Percentiles rank a stretch among this genome's conserved stretches.
Conservation (phyloP, 257 asterid species). For the Eustoma russellianum region DNA sequence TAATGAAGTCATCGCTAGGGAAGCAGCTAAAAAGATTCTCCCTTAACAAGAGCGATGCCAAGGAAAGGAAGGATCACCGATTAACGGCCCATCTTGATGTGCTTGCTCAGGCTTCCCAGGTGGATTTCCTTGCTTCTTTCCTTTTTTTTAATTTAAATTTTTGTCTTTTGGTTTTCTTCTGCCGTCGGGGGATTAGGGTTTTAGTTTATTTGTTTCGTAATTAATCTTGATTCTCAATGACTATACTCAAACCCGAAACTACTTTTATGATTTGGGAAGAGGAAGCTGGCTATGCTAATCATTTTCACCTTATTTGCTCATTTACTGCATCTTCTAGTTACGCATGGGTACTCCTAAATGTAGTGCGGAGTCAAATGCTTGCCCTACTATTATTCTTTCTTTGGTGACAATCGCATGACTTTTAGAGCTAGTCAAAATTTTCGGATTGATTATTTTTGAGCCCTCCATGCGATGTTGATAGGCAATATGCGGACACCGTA, state of each 20-base stretch:
- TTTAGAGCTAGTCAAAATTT: no score
- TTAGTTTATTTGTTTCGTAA: background rate
- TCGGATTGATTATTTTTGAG: no score
- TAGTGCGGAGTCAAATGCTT: no score
- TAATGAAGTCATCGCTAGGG: constrained; percentile 32
- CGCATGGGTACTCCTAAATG: no score
- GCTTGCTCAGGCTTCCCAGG: constrained; percentile 31
- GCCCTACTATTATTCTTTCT: no score
- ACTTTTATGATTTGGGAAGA: no score
- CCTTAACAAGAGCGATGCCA: constrained; percentile 21
- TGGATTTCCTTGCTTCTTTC: constrained; percentile 4
- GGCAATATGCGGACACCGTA: no score
- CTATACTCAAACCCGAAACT: no score
- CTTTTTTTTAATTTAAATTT: background rate
- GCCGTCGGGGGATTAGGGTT: constrained; percentile 13
- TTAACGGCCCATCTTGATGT: constrained; percentile 20
- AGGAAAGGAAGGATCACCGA: constrained; percentile 31
- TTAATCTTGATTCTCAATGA: no score
- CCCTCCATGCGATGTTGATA: no score
- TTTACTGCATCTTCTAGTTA: background rate
- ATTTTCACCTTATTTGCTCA: background rate
- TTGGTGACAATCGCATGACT: no score
- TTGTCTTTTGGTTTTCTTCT: background rate
- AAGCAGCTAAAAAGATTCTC: constrained; percentile 31
- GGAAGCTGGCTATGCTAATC: background rate